Base-by-base conservation (phyloP, 768 basidiomycete genomes). In the Lactarius vividus region DNA sequence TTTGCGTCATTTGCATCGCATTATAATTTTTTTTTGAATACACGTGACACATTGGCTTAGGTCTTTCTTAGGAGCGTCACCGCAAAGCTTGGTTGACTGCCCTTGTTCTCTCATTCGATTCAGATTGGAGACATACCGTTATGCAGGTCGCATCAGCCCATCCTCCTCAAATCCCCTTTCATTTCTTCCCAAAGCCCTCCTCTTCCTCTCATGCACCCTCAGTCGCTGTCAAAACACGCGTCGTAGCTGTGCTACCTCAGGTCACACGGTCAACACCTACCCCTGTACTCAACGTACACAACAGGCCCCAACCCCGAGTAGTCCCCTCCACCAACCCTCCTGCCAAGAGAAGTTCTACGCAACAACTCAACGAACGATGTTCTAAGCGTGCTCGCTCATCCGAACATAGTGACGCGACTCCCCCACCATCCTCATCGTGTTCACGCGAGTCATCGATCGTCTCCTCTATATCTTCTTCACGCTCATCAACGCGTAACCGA, bases 161-260 rank as follows among this genome's bases (percentile, higher is more conserved):
- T 29, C 54, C 56, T 10, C 57, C 67, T 28, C 63, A 64, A 23
- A 9, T 26, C 37, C 46, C 60, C 61, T 74, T 71, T 62, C 71
- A 67, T 23, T 76, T 77, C 72, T 77, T 77, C 69, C 74, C 77
- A 55, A 74, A 74, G 61, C 61, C 74, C 6, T 46, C 67, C 5
- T 70, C 72, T 18, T 66, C 67, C 11, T 69, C 71, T 2, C 68
- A 69, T 33, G 23, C 70, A 20, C 55, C 68, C 37, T 28, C 68
- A 0, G 63, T 66, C 7, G 59, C 71, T 26, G 74, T 77, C 44
- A 74, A 71, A 37, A 75, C 71, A 58, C 76, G 76, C 53, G 69
- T 75, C 49, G 74, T 76, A 52, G 31, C 73, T 49, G 69, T 71
- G 35, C 69, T 63, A 31, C 65, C 60, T 7, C 66, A 62, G 29